Evolutionary conservation across 2,329 filamentous ascomycete species (phyloP).

Genomic region (Penicillium sp.): DNA sequence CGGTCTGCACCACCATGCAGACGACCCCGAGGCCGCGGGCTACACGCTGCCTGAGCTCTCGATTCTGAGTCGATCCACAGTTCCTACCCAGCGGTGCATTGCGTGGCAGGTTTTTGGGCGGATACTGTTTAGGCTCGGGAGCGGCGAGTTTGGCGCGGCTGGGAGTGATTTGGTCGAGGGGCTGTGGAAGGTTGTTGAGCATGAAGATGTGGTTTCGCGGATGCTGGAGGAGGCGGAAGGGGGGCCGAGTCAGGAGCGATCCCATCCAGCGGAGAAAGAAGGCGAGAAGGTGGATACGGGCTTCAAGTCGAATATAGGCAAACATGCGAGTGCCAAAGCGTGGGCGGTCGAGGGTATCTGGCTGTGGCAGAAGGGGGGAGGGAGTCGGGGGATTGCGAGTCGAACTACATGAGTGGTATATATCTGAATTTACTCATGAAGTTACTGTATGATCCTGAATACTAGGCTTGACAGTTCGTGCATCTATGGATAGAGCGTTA

Average conservation of each 20-base stretch:
- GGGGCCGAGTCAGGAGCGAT: conserved; percentile 30
- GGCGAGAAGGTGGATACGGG: conserved; percentile 36
- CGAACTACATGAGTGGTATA: not conserved
- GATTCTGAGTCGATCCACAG: conserved; percentile 71
- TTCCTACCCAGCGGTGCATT: conserved; percentile 82
- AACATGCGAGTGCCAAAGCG: conserved; percentile 74
- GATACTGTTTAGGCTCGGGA: conserved; percentile 76
- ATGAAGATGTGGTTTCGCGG: conserved; percentile 71
- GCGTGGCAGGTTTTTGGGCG: conserved; percentile 88
- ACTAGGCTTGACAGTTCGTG: too few species aligned
- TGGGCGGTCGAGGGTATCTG: conserved; percentile 89
- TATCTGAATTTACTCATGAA: too few species aligned
- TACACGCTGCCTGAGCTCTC: conserved; percentile 89
- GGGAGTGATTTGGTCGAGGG: conserved; percentile 66
- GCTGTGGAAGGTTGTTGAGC: conserved; percentile 76
- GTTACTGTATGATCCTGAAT: not conserved
- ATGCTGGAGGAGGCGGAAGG: conserved; percentile 70
- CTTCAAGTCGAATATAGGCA: conserved; percentile 25
- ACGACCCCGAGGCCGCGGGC: conserved; percentile 87
- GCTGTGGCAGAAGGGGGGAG: conserved; percentile 73
- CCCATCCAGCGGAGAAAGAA: conserved; percentile 19
- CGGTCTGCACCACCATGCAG: conserved; percentile 89
- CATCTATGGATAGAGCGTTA: too few species aligned
- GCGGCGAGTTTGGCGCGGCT: conserved; percentile 63
- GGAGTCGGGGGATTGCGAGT: conserved; percentile 35